Percentiles rank a stretch among this genome's conserved stretches.
phyloP scores from a whole-genome alignment of 257 asterid species.

The Schizonepeta tenuifolia region DNA sequence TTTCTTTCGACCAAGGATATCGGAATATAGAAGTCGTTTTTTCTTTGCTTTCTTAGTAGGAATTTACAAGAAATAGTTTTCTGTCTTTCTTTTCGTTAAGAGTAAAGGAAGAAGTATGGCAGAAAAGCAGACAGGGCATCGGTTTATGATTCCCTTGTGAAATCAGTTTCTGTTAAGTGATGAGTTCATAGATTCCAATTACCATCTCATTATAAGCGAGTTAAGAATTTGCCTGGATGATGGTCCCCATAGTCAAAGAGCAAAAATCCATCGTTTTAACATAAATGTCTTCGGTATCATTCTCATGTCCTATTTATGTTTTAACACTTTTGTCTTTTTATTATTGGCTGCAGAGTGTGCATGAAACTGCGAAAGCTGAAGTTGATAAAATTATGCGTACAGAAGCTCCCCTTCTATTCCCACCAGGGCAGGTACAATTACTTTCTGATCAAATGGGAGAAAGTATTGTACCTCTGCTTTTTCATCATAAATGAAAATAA shows the following conservation, averaged over 20 bases:
- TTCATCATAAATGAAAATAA: background rate
- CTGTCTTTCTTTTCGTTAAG: too few species aligned
- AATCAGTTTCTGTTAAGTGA: background rate
- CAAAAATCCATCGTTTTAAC: background rate
- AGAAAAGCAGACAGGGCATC: too few species aligned
- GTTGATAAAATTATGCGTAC: slow-evolving; percentile 89
- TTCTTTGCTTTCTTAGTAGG: too few species aligned
- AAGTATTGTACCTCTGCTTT: background rate
- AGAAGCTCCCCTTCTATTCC: slow-evolving; percentile 87
- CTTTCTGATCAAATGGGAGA: background rate
- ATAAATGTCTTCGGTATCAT: slow-evolving; percentile 6
- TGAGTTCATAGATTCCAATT: slow-evolving; percentile 9
- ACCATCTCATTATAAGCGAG: background rate
- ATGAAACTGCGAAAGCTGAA: slow-evolving; percentile 68
- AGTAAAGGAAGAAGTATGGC: too few species aligned
- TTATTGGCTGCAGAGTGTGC: slow-evolving; percentile 53
- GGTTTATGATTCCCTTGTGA: too few species aligned
- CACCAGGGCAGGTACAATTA: slow-evolving; percentile 87
- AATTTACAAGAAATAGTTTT: too few species aligned
- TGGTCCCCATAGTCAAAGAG: background rate
- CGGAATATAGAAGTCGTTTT: too few species aligned
- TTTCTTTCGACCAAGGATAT: too few species aligned
- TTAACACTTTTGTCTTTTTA: slow-evolving; percentile 21
- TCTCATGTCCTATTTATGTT: slow-evolving; percentile 11
- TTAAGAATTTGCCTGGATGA: slow-evolving; percentile 5